phyloP scores from a whole-genome alignment of 2,329 filamentous ascomycete species.

The Akanthomyces lecanii region DNA sequence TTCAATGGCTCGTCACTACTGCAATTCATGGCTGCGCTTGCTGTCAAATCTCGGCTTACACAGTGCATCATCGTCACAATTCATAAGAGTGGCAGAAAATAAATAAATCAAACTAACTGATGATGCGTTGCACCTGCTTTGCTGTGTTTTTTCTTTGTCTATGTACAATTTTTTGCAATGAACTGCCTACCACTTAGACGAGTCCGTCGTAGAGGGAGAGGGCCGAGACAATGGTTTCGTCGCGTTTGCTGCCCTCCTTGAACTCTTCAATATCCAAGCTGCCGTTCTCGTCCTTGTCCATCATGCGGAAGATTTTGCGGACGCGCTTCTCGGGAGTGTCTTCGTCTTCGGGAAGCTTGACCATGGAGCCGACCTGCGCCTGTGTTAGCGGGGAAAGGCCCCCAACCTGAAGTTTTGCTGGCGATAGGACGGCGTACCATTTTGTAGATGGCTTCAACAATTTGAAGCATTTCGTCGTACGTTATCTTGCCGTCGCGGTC shows the following conservation, averaged over 20 bases:
- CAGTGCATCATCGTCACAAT: not conserved
- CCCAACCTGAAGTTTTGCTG: not conserved
- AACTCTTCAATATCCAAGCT: constrained; percentile 96
- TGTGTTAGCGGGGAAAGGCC: not conserved
- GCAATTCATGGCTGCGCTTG: too few relatives aligned
- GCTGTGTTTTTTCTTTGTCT: constrained; percentile 15
- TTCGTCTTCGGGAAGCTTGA: constrained; percentile 96
- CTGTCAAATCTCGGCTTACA: too few relatives aligned
- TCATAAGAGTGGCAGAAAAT: not conserved
- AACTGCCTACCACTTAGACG: constrained; percentile 50
- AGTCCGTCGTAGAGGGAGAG: constrained; percentile 94
- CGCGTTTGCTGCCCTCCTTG: constrained; percentile 97
- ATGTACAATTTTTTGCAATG: constrained; percentile 6
- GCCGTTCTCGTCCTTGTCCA: constrained; percentile 99
- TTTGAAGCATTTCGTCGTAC: constrained; percentile 98
- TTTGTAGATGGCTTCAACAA: constrained; percentile 99
- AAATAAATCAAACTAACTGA: constrained; percentile 1
- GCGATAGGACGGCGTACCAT: constrained; percentile 63
- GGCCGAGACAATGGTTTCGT: constrained; percentile 97
- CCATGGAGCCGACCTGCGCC: constrained; percentile 89
- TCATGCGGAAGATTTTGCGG: constrained; percentile 98
- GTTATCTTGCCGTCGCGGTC: constrained; percentile 98
- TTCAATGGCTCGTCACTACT: too few relatives aligned
- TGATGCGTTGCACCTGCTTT: constrained; percentile 12
- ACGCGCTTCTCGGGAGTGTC: constrained; percentile 98